These are phyloP conservation scores for Cytospora piceicola DNA, from an alignment of 2,329 filamentous ascomycete species.

Conservation along the genomic window DNA sequence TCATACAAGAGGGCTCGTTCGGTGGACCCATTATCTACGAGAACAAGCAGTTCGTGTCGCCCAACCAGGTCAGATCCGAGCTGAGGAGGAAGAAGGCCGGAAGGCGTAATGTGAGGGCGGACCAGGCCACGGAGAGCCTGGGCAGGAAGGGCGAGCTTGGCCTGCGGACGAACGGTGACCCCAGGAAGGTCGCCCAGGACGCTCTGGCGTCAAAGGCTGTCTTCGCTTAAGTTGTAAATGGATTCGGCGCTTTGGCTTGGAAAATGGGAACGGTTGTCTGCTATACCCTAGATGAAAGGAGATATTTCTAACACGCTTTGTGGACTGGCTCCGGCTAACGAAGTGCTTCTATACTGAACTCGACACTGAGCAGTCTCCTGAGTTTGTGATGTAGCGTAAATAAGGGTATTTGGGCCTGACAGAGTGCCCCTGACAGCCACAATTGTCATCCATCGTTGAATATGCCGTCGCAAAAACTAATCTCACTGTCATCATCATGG, in stretches of 20 bases:
- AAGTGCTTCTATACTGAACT: background rate
- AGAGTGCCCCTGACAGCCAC: background rate
- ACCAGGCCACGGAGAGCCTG: conserved; percentile 72
- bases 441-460: background rate
- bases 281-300: conserved; percentile 28
- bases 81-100: conserved; percentile 75
- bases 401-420: background rate
- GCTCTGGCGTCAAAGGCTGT: conserved; percentile 76
- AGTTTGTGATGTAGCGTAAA: background rate
- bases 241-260: conserved; percentile 25
- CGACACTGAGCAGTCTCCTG: background rate
- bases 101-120: conserved; percentile 75
- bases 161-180: conserved; percentile 67
- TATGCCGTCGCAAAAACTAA: background rate
- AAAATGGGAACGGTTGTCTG: conserved; percentile 21
- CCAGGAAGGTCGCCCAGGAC: conserved; percentile 62
- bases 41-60: conserved; percentile 95
- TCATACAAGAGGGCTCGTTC: conserved; percentile 93
- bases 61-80: conserved; percentile 90
- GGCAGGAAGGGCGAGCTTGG: conserved; percentile 79
- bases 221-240: conserved; percentile 62
- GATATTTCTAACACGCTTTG: background rate
- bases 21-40: conserved; percentile 97
- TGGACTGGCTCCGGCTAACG: background rate
- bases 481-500: background rate